phyloP scores from a whole-genome alignment of 805 yeast genomes.

The Cyberlindnera veronae region DNA sequence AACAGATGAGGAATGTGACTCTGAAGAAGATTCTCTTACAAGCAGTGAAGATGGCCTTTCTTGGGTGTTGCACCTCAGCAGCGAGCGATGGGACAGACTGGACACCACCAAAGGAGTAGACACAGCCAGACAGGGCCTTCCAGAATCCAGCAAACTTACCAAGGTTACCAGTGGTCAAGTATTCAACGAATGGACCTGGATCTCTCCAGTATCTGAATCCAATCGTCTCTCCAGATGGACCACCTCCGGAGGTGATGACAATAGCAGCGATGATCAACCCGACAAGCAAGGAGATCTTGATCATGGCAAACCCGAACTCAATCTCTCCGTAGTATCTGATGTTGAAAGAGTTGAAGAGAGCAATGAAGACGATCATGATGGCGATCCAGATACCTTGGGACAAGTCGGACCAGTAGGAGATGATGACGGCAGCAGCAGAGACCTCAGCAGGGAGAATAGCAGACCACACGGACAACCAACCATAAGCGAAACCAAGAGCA shows the following conservation, averaged over 20 bases:
- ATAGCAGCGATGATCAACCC: constrained; percentile 55
- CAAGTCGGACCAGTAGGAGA: no score
- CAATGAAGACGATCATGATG: constrained; percentile 36
- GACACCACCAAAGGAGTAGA: constrained; percentile 55
- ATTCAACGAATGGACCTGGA: constrained; percentile 31
- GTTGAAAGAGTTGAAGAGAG: constrained; percentile 34
- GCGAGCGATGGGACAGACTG: constrained; percentile 54
- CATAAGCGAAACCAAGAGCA: constrained; percentile 44
- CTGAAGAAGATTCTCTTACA: constrained; percentile 38
- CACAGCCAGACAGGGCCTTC: constrained; percentile 56
- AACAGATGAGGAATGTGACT: constrained; percentile 30
- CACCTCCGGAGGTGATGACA: constrained; percentile 61
- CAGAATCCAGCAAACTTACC: constrained; percentile 61
- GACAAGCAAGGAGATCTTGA: constrained; percentile 58
- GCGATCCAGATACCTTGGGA: constrained; percentile 44
- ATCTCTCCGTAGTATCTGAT: constrained; percentile 45
- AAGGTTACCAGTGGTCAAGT: constrained; percentile 32
- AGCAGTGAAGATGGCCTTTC: constrained; percentile 57
- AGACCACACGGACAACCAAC: constrained; percentile 42
- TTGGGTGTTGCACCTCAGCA: constrained; percentile 53
- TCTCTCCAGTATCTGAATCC: constrained; percentile 35
- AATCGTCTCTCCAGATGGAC: constrained; percentile 40
- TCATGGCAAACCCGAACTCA: constrained; percentile 52
- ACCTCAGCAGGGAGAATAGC: constrained; percentile 41
- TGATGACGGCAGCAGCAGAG: constrained; percentile 45